Evolutionary conservation across 2,329 filamentous ascomycete species (phyloP), one percentile per base, ranked within the genome.

Genomic region (Alternaria ventricosa): DNA sequence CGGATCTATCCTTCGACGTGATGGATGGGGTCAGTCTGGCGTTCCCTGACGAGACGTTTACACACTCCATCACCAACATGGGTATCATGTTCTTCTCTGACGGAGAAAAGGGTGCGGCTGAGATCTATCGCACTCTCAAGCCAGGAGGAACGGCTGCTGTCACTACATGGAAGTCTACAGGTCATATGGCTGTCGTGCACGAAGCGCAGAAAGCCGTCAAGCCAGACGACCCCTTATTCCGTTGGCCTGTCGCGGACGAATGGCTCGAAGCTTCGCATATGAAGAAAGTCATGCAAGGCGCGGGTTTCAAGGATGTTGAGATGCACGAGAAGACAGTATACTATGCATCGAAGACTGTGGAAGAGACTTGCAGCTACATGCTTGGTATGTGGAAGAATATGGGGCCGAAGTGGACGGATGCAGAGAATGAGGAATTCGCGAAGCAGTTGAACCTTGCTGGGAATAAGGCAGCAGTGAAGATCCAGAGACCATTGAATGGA

Each of bases 61-160:
- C 75, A 0, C 77, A 81, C 63, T 74, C 70, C 6, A 69, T 83
- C 61, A 82, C 79, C 4, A 82, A 79, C 65, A 73, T 81, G 49
- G 80, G 79, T 4, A 73, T 82, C 28, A 63, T 80, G 20, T 78
- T 79, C 60, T 80, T 78, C 54, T 25, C 61, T 1, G 68, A 69
- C 12, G 78, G 73, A 9, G 75, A 72, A 0, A 66, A 68, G 3
- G 67, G 63, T 3, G 65, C 65, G 3, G 44, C 27, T 0, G 79
- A 82, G 55, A 75, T 82, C 10, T 68, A 70, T 51, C 75, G 81
- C 15, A 82, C 80, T 0, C 74, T 82, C 7, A 66, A 73, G 18
- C 72, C 74, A 4, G 78, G 72, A 12, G 80, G 81, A 4, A 69
- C 71, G 1, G 81, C 81, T 3, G 63, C 80, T 3, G 71, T 81